Evolutionary conservation across 2,329 filamentous ascomycete genomes (phyloP).

Genomic region (Nemania sp.): DNA sequence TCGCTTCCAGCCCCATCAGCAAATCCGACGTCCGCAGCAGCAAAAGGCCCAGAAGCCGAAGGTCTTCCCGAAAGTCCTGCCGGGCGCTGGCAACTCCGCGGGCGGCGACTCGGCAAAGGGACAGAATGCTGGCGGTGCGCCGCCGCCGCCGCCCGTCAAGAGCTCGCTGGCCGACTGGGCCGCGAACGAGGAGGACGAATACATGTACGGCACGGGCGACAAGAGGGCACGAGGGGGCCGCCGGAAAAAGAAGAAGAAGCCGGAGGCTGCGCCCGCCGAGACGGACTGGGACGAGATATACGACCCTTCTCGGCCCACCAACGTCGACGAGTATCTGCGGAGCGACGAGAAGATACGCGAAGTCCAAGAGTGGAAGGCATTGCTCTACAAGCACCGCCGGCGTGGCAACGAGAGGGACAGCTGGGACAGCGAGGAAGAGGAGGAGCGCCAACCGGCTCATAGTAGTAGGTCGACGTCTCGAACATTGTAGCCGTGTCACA

Average conservation of each 20-base stretch:
- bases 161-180: constrained; percentile 82
- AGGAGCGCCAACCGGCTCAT: constrained; percentile 27
- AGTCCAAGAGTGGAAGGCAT: constrained; percentile 81
- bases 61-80: constrained; percentile 55
- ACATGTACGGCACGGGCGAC: constrained; percentile 65
- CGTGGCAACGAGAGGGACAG: constrained; percentile 51
- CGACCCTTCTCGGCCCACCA: constrained; percentile 80
- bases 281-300: constrained; percentile 94
- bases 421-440: constrained; percentile 43
- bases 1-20: constrained; percentile 72
- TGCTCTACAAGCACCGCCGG: constrained; percentile 72
- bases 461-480: constrained; percentile 41
- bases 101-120: constrained; percentile 26
- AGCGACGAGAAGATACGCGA: constrained; percentile 84
- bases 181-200: constrained; percentile 77
- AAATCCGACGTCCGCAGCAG: constrained; percentile 74
- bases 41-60: constrained; percentile 64
- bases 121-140: constrained; percentile 24
- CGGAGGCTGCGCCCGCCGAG: constrained; percentile 57
- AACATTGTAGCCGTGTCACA: background rate
- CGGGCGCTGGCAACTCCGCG: constrained; percentile 40
- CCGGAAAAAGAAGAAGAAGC: constrained; percentile 77
- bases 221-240: constrained; percentile 78
- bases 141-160: constrained; percentile 53
- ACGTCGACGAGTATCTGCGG: constrained; percentile 79